phyloP scores from a whole-genome alignment of 2,329 filamentous ascomycete genomes.

The Coleophoma crateriformis region DNA sequence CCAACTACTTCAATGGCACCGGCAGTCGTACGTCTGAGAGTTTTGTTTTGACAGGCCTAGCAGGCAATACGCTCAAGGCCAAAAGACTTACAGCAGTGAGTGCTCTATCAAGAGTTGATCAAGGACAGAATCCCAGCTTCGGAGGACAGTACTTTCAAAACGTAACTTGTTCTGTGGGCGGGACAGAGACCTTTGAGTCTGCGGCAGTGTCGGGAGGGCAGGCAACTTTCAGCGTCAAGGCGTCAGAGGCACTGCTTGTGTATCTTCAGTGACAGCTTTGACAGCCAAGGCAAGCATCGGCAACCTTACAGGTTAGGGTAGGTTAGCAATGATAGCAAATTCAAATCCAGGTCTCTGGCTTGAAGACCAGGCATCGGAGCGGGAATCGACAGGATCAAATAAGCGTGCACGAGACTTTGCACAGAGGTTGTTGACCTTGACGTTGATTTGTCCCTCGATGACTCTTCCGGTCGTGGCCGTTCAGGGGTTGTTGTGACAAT shows the following conservation, averaged over 20 bases:
- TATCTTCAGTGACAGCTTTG: slow-evolving; percentile 27
- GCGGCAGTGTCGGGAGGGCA: slow-evolving; percentile 27
- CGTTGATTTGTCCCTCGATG: not conserved
- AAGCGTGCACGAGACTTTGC: too few species aligned
- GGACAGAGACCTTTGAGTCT: slow-evolving; percentile 33
- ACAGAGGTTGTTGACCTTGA: too few species aligned
- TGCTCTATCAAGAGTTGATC: slow-evolving; percentile 37
- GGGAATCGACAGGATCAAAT: too few species aligned
- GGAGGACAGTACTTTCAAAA: slow-evolving; percentile 41
- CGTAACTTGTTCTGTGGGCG: slow-evolving; percentile 36
- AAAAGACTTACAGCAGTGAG: slow-evolving; percentile 32
- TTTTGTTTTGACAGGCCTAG: slow-evolving; percentile 16
- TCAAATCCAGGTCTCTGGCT: too few species aligned
- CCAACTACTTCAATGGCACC: slow-evolving; percentile 17
- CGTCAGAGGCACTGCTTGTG: slow-evolving; percentile 42
- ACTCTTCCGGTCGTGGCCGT: not conserved
- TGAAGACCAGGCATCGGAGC: too few species aligned
- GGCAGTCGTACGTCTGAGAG: slow-evolving; percentile 13
- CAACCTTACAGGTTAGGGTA: too few species aligned
- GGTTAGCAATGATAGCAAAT: too few species aligned
- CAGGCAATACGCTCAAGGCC: slow-evolving; percentile 6
- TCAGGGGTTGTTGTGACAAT: slow-evolving; percentile 7
- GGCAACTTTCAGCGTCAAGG: slow-evolving; percentile 34
- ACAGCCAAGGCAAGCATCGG: too few species aligned
- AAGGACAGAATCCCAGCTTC: slow-evolving; percentile 35